Conservation (phyloP, 202 grass and related monocot genomes). For the Saccharum hybrid region DNA sequence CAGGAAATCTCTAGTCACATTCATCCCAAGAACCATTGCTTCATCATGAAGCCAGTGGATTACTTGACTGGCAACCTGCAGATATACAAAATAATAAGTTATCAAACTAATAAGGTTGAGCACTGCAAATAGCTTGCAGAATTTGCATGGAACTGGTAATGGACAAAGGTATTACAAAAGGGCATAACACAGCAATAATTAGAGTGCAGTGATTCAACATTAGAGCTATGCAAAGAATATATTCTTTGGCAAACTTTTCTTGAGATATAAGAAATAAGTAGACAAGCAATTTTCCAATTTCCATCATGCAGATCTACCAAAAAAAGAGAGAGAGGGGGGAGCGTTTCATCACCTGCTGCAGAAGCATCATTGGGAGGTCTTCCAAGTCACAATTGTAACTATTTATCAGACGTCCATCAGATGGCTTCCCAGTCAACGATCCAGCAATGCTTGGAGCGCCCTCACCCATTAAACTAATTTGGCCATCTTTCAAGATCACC, state of each 20-base stretch:
- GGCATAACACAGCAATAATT: background rate
- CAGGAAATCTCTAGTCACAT: conserved; percentile 77
- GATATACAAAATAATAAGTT: background rate
- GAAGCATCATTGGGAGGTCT: conserved; percentile 86
- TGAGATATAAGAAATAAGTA: background rate
- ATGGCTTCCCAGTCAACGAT: conserved; percentile 60
- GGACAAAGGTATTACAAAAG: background rate
- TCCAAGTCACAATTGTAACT: conserved; percentile 90
- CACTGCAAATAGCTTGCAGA: background rate
- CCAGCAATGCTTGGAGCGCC: conserved; percentile 70
- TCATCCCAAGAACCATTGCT: conserved; percentile 80
- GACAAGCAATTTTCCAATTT: background rate
- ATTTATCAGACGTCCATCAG: conserved; percentile 58
- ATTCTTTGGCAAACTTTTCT: background rate
- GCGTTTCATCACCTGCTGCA: conserved; percentile 85
- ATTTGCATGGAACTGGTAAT: background rate
- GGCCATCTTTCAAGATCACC: conserved; percentile 82
- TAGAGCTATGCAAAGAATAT: background rate
- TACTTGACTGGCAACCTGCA: conserved; percentile 77
- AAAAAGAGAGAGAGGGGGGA: too few relatives aligned
- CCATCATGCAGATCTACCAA: background rate
- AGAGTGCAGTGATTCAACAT: background rate
- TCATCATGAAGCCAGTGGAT: conserved; percentile 92
- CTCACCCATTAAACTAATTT: conserved; percentile 84
- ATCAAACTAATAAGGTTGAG: conserved; percentile 6